A percentile compares a stretch with the other conserved stretches of the same genome.
Conservation (phyloP, 78 protist genomes). For the slime mould (Dictyostelium discoideum) region DNA sequence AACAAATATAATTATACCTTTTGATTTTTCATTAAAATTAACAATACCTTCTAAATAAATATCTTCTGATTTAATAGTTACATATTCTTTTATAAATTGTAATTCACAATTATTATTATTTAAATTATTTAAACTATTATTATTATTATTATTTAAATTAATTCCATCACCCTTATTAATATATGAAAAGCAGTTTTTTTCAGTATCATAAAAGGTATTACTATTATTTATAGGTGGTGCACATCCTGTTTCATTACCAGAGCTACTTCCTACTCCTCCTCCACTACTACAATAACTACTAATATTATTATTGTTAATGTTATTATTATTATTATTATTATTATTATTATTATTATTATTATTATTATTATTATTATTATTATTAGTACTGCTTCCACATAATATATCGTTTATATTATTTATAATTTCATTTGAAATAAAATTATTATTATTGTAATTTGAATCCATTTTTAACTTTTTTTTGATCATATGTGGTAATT, state of each 20-base stretch:
- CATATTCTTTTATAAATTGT: constrained; percentile 17
- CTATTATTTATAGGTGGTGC: background rate
- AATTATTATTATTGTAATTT: background rate
- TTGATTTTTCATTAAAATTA: background rate
- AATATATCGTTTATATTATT: background rate
- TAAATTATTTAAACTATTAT: no score
- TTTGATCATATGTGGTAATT: background rate
- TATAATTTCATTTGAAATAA: background rate
- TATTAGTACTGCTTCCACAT: background rate
- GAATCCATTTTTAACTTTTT: background rate
- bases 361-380: no score
- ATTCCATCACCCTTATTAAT: no score
- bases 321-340: no score
- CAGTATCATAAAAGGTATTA: background rate
- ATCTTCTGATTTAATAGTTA: constrained; percentile 16
- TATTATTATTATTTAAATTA: background rate
- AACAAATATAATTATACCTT: constrained; percentile 9
- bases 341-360: no score
- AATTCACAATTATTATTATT: background rate
- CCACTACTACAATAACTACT: background rate
- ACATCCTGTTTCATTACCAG: background rate
- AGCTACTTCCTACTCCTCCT: background rate
- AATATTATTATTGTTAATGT: no score
- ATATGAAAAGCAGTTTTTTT: background rate
- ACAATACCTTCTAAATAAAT: constrained; percentile 29